Evolutionary conservation across 208 protist genomes (phyloP).

Genomic region (Trypanosoma theileri): DNA sequence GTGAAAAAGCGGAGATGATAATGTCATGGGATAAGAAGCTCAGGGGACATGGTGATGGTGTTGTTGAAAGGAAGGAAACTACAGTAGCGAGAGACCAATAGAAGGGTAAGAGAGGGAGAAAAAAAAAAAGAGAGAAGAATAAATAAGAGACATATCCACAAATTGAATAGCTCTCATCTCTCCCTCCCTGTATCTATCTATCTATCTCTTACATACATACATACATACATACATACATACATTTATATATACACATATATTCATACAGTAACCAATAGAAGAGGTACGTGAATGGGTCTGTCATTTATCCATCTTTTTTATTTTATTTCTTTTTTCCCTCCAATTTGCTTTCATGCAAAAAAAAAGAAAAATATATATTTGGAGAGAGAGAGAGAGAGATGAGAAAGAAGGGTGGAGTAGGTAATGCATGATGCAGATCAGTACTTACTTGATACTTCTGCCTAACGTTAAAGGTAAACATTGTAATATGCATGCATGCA

Average conservation of each 20-base stretch:
- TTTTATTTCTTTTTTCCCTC: slow-evolving; percentile 16
- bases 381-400: slow-evolving; percentile 2
- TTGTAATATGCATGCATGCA: too few species aligned
- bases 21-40: slow-evolving; percentile 21
- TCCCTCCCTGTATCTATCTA: neutral
- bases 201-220: slow-evolving; percentile 3
- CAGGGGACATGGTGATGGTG: neutral
- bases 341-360: neutral
- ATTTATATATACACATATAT: too few species aligned
- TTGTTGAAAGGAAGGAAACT: neutral
- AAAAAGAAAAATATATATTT: neutral
- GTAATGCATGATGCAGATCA: too few species aligned
- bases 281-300: too few species aligned
- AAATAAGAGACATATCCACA: neutral
- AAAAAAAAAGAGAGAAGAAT: slow-evolving; percentile 17
- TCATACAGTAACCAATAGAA: too few species aligned
- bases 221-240: neutral
- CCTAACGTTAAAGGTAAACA: too few species aligned
- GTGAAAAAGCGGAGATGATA: slow-evolving; percentile 9
- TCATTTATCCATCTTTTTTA: neutral
- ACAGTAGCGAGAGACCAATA: neutral
- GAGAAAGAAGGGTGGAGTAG: too few species aligned
- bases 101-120: neutral
- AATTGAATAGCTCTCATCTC: too few species aligned
- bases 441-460: too few species aligned